phyloP scores from a whole-genome alignment of 495 filamentous ascomycete species.

The Aspergillus hancockii region DNA sequence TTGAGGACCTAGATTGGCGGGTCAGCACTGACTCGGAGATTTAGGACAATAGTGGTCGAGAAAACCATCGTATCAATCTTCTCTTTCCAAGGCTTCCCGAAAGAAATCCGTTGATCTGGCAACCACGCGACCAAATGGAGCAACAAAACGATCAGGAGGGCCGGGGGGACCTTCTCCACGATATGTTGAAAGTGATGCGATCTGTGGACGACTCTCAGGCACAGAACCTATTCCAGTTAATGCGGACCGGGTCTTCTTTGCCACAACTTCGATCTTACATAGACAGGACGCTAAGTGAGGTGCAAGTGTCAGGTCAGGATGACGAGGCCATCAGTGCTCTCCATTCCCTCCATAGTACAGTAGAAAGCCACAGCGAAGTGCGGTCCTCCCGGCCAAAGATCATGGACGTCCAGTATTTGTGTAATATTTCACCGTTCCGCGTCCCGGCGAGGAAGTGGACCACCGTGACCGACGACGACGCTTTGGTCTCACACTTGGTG shows the following conservation, averaged over 20 bases:
- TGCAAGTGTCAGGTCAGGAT: neutral
- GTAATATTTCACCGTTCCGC: conserved; percentile 11
- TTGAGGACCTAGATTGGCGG: too few species aligned
- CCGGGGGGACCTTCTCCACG: neutral
- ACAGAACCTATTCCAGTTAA: neutral
- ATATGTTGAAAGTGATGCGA: neutral
- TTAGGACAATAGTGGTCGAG: too few species aligned
- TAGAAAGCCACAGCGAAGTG: neutral
- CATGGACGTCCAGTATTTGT: conserved; percentile 19
- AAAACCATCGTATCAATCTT: neutral
- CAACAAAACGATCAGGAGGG: neutral
- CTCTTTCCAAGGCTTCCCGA: neutral
- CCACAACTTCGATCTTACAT: neutral
- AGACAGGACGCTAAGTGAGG: neutral
- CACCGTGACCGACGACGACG: conserved; percentile 42
- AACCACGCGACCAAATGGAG: neutral
- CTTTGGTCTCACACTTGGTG: conserved; percentile 48
- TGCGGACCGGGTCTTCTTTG: neutral
- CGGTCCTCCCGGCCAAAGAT: conserved; percentile 14
- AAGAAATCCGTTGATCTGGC: neutral
- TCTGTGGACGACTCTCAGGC: neutral
- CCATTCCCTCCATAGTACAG: neutral
- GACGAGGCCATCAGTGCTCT: neutral
- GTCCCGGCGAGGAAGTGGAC: conserved; percentile 43
- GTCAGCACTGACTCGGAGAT: too few species aligned